Conservation (phyloP, 768 basidiomycete genomes). For the Panaeolus cyanescens region DNA sequence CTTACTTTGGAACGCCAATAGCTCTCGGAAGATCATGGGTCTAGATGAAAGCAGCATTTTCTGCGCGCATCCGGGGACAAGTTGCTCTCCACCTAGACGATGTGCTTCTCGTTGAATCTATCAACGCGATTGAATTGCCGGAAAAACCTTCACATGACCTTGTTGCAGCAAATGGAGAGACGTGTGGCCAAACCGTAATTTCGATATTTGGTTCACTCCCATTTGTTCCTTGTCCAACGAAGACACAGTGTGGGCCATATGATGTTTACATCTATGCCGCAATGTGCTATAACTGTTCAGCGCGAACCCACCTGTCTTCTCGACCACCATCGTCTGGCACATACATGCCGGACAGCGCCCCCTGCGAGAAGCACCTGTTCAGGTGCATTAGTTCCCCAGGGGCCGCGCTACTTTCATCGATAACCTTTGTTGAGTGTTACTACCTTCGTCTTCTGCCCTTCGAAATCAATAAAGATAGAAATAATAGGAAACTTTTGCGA, state of each 20-base stretch:
- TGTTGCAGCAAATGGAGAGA: background rate
- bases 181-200: background rate
- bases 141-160: background rate
- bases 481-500: constrained; percentile 4
- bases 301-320: background rate
- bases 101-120: background rate
- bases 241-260: background rate
- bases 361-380: background rate
- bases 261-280: background rate
- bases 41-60: background rate
- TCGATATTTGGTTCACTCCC: background rate
- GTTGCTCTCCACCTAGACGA: background rate
- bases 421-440: background rate
- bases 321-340: background rate
- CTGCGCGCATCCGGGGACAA: background rate
- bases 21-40: background rate
- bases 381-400: background rate
- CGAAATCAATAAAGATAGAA: background rate
- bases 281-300: background rate
- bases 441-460: constrained; percentile 1
- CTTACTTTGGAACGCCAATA: background rate
- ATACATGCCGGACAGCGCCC: background rate
- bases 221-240: background rate
- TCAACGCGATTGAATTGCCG: background rate
- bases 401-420: background rate